Conservation (phyloP, 306 rosid genomes). For the Malus fusca region DNA sequence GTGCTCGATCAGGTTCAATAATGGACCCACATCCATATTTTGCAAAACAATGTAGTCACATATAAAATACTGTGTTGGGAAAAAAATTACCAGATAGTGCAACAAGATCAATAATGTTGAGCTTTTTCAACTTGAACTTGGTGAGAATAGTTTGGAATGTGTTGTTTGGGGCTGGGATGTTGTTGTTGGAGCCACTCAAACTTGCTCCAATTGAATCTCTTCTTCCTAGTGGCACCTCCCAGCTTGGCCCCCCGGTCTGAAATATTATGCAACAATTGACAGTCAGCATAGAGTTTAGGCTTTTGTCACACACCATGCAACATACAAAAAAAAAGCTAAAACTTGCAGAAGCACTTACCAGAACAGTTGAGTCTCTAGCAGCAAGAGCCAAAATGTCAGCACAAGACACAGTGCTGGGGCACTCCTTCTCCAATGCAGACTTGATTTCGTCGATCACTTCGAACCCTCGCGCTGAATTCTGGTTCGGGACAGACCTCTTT, state of each 20-base stretch:
- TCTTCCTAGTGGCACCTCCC: conserved; percentile 87
- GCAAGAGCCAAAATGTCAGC: conserved; percentile 80
- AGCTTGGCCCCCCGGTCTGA: conserved; percentile 79
- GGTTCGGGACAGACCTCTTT: conserved; percentile 70
- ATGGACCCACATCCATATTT: not conserved
- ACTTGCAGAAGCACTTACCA: conserved; percentile 31
- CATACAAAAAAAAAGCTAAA: not conserved
- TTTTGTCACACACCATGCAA: not conserved
- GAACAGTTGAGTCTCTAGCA: conserved; percentile 85
- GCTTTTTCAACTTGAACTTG: conserved; percentile 69
- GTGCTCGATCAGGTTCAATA: no score
- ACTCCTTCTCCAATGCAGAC: conserved; percentile 57
- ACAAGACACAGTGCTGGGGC: conserved; percentile 79
- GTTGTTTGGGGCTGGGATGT: conserved; percentile 95
- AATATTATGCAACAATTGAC: not conserved
- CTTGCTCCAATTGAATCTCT: conserved; percentile 75
- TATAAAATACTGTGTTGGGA: not conserved
- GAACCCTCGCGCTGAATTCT: conserved; percentile 67
- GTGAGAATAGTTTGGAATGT: conserved; percentile 81
- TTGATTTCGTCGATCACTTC: conserved; percentile 80
- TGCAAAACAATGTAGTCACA: not conserved
- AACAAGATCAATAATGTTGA: conserved; percentile 77
- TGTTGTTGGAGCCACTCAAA: conserved; percentile 77
- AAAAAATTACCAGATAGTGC: conserved; percentile 61
- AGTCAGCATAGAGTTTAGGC: conserved; percentile 1